A percentile compares a stretch with the other conserved stretches of the same genome.
Evolutionary conservation across 2,329 filamentous ascomycete species (phyloP).

Genomic region (Fusarium sp.): DNA sequence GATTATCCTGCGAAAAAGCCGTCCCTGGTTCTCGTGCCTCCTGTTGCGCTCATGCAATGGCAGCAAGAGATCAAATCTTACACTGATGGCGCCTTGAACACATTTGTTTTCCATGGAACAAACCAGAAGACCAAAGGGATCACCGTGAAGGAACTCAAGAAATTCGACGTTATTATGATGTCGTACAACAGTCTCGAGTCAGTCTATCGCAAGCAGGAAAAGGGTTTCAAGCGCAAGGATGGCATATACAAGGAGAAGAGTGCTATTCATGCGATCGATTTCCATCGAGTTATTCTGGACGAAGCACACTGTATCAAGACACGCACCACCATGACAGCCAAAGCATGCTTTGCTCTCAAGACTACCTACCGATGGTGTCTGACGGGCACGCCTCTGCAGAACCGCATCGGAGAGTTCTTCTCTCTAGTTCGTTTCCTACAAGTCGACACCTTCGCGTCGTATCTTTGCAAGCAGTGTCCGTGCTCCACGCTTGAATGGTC

Average conservation of each 20-base stretch:
- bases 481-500: constrained; percentile 88
- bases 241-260: constrained; percentile 83
- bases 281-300: constrained; percentile 92
- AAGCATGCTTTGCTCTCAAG: constrained; percentile 91
- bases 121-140: constrained; percentile 85
- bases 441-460: constrained; percentile 87
- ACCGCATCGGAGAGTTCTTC: constrained; percentile 97
- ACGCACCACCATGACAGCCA: constrained; percentile 89
- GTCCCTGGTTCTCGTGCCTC: constrained; percentile 88
- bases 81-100: constrained; percentile 89
- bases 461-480: constrained; percentile 88
- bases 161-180: constrained; percentile 95
- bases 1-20: constrained; percentile 88
- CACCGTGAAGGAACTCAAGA: constrained; percentile 77
- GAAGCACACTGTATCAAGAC: constrained; percentile 96
- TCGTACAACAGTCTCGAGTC: constrained; percentile 95
- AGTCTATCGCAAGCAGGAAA: constrained; percentile 89
- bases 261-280: constrained; percentile 84
- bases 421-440: constrained; percentile 93
- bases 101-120: constrained; percentile 89
- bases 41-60: constrained; percentile 97
- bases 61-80: constrained; percentile 81
- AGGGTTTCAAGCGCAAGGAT: constrained; percentile 84
- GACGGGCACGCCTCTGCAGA: constrained; percentile 94
- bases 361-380: constrained; percentile 95